Base-by-base conservation (phyloP, 305 asterid genomes). In the Solanum hybrid region DNA sequence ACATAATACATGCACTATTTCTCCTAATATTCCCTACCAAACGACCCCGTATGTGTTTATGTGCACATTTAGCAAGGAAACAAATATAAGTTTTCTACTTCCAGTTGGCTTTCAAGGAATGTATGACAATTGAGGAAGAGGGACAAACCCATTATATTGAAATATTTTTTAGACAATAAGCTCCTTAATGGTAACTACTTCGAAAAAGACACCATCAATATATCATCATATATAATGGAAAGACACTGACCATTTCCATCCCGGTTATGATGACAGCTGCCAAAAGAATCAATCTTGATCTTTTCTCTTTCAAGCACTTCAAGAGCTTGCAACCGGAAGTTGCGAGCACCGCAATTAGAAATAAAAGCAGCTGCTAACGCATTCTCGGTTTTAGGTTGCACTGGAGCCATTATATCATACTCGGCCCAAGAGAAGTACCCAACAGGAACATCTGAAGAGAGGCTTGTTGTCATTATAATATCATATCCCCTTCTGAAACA, bases 351-450 rank as follows among this genome's bases (percentile, higher is more conserved):
- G 46, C 99, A 97, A 89, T 97, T 97, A 91, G 99, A 97, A 88
- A 97, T 97, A 93, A 96, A 97, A 82, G 99, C 99, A 86, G 99
- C 99, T 90, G 99, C 99, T 79, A 92, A 71, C 17, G 98, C 95
- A 82, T 26, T 92, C 94, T 95, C 98, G 3, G 97, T 94, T 92
- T 97, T 97, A 22, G 98, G 98, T 92, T 92, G 94, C 89, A 94
- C 88, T 31, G 99, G 99, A 79, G 98, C 98, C 99, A 97, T 97
- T 88, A 97, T 89, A 91, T 96, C 99, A 91, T 97, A 97, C 92
- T 97, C 99, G 17, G 98, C 96, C 99, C 99, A 97, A 51, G 99
- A 97, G 90, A 96, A 97, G 93, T 97, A 97, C 86, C 99, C 99
- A 92, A 96, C 99, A 2, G 99, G 99, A 90, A 97, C 98, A 92